A percentile compares a stretch with the other conserved stretches of the same genome.
Evolutionary conservation across 2,329 filamentous ascomycete genomes (phyloP).

Genomic region (Seiridium unicorne): DNA sequence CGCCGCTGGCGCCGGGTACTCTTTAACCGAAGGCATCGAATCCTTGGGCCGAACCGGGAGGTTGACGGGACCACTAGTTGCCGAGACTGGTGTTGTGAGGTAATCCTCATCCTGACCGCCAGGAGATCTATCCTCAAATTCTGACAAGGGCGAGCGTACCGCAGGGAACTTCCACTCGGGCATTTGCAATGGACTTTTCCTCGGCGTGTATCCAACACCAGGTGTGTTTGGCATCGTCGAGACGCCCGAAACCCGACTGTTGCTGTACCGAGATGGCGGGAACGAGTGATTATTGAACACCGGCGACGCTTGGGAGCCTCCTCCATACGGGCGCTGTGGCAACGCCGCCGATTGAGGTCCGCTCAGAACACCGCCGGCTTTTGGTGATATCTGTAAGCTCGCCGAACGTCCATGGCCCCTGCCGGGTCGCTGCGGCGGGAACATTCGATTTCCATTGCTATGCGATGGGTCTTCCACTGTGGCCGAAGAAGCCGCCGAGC

Average conservation of each 20-base stretch:
- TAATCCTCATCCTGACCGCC: slow-evolving; percentile 33
- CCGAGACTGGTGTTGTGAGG: slow-evolving; percentile 37
- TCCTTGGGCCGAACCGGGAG: slow-evolving; percentile 42
- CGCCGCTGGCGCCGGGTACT: slow-evolving; percentile 57
- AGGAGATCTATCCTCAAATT: slow-evolving; percentile 24
- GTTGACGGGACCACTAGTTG: slow-evolving; percentile 29
- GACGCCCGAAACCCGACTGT: slow-evolving; percentile 35
- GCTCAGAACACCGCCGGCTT: slow-evolving; percentile 38
- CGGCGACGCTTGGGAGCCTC: slow-evolving; percentile 42
- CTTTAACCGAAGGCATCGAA: slow-evolving; percentile 49
- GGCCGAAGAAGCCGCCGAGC: slow-evolving; percentile 51
- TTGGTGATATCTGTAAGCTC: slow-evolving; percentile 73
- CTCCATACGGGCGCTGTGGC: slow-evolving; percentile 40
- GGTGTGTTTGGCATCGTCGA: slow-evolving; percentile 47
- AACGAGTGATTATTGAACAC: slow-evolving; percentile 53
- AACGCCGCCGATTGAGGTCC: slow-evolving; percentile 39
- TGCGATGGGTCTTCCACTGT: slow-evolving; percentile 43
- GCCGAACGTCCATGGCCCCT: slow-evolving; percentile 75
- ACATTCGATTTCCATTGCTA: slow-evolving; percentile 36
- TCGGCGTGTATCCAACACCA: slow-evolving; percentile 36
- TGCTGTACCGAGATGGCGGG: slow-evolving; percentile 45
- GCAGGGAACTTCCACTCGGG: slow-evolving; percentile 59
- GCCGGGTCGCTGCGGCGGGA: slow-evolving; percentile 46
- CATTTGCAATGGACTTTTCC: slow-evolving; percentile 41
- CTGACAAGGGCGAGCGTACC: slow-evolving; percentile 38